These are phyloP conservation scores for Pholiota adiposa DNA, from an alignment of 1,284 basidiomycete species.

Conservation along the genomic window DNA sequence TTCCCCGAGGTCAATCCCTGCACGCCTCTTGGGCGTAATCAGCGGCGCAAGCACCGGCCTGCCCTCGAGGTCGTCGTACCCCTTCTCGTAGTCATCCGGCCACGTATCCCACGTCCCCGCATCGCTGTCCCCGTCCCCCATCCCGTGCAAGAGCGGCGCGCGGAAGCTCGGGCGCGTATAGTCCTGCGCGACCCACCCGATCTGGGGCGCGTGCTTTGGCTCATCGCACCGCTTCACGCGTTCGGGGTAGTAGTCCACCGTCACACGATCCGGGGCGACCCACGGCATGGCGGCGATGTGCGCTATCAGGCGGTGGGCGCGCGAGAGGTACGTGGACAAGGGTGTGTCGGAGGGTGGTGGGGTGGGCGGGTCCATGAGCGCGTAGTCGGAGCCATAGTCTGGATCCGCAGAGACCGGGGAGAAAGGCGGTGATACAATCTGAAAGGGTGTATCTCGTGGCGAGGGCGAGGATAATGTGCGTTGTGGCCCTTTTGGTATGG, in stretches of 20 bases:
- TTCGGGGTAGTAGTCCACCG: slow-evolving; percentile 43
- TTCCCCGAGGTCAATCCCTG: slow-evolving; percentile 2
- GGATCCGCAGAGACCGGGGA: slow-evolving; percentile 21
- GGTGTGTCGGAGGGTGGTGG: slow-evolving; percentile 31
- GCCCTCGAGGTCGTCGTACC: neutral
- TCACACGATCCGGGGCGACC: slow-evolving; percentile 39
- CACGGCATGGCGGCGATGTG: slow-evolving; percentile 40
- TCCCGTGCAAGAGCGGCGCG: neutral
- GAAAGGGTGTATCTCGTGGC: neutral
- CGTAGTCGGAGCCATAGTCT: slow-evolving; percentile 34
- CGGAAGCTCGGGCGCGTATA: slow-evolving; percentile 2
- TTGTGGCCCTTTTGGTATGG: neutral
- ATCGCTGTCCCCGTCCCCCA: neutral
- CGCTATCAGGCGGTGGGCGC: slow-evolving; percentile 33
- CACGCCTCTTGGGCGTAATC: neutral
- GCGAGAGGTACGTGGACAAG: slow-evolving; percentile 33
- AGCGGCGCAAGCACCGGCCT: neutral
- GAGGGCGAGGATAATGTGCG: neutral
- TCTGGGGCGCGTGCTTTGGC: slow-evolving; percentile 21
- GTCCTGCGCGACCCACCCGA: slow-evolving; percentile 23
- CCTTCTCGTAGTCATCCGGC: slow-evolving; percentile 1
- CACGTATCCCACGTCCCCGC: slow-evolving; percentile 1
- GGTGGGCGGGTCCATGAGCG: slow-evolving; percentile 37
- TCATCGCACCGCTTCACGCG: slow-evolving; percentile 14
- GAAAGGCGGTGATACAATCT: slow-evolving; percentile 2